Evolutionary conservation across 164 flowering plant species (phyloP).

Genomic region (Platanus orientalis): DNA sequence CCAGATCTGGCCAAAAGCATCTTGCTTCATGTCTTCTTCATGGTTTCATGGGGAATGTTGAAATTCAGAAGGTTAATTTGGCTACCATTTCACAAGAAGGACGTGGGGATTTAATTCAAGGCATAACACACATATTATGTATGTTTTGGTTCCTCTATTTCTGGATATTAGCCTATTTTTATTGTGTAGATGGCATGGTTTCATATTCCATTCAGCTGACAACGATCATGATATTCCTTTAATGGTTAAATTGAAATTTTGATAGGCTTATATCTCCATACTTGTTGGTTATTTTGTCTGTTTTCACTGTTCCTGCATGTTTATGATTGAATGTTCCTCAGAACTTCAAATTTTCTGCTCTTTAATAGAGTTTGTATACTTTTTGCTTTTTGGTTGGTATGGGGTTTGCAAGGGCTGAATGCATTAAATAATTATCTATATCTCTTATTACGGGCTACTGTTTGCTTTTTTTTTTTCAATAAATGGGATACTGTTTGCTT

Average conservation of each 20-base stretch:
- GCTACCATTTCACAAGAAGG: conserved; percentile 93
- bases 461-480: no score
- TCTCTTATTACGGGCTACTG: no score
- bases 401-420: no score
- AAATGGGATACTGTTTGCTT: background rate
- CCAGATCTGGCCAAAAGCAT: conserved; percentile 80
- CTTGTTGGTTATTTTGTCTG: background rate
- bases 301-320: background rate
- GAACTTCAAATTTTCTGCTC: background rate
- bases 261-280: no score
- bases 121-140: conserved; percentile 68
- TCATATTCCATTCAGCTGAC: background rate
- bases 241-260: background rate
- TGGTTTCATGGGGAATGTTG: conserved; percentile 67
- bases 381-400: no score
- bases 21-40: conserved; percentile 88
- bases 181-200: background rate
- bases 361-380: background rate
- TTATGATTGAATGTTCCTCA: background rate
- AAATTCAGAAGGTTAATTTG: conserved; percentile 73
- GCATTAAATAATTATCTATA: no score
- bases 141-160: conserved; percentile 21
- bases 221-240: background rate
- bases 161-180: background rate
- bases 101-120: conserved; percentile 72